These are phyloP conservation scores for Colletotrichum destructivum DNA, from an alignment of 2,329 filamentous ascomycete species.

Conservation along the genomic window DNA sequence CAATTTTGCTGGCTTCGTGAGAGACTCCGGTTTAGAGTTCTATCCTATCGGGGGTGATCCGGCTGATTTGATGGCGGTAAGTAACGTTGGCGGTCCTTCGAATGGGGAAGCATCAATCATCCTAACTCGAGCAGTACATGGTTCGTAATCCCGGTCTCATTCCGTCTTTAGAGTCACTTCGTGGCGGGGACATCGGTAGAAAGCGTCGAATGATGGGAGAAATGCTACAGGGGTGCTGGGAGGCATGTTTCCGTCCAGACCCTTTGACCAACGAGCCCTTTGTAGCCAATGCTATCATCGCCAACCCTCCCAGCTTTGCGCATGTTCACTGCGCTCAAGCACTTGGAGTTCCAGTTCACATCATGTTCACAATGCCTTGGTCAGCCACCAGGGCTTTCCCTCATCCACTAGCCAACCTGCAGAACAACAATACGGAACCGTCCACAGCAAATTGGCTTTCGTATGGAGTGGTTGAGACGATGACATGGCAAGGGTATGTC, in stretches of 20 bases:
- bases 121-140: background rate
- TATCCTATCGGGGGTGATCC: conserved; percentile 68
- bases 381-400: conserved; percentile 80
- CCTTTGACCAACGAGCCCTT: conserved; percentile 51
- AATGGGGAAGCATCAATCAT: too few relatives aligned
- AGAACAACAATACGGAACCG: conserved; percentile 54
- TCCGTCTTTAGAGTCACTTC: background rate
- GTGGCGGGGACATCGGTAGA: background rate
- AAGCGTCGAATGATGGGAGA: conserved; percentile 44
- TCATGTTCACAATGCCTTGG: conserved; percentile 78
- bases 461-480: conserved; percentile 80
- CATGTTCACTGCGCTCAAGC: too few relatives aligned
- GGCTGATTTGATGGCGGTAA: conserved; percentile 55
- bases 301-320: conserved; percentile 64
- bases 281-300: conserved; percentile 65
- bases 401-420: conserved; percentile 80
- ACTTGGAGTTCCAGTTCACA: conserved; percentile 59
- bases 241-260: conserved; percentile 44
- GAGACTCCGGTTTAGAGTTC: conserved; percentile 64
- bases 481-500: conserved; percentile 78
- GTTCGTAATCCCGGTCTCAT: background rate
- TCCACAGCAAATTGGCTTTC: conserved; percentile 80
- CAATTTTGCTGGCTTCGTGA: conserved; percentile 65
- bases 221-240: conserved; percentile 46
- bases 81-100: conserved; percentile 39